phyloP scores from a whole-genome alignment of 202 grass and related monocot genomes.

The Saccharum hybrid region DNA sequence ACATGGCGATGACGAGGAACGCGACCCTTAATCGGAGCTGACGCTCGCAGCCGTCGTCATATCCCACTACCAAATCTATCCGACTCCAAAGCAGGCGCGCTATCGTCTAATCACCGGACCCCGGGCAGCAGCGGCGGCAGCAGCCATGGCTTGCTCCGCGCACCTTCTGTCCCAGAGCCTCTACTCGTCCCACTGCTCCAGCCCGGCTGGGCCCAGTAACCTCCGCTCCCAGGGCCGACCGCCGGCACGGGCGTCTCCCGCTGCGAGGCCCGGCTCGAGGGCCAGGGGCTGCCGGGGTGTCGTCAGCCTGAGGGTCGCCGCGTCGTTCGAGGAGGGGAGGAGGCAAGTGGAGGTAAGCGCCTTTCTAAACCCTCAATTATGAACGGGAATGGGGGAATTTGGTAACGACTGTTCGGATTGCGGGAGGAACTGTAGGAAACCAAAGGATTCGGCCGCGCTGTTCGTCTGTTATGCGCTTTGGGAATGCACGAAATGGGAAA shows the following conservation, averaged over 20 bases:
- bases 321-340: slow-evolving; percentile 60
- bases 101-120: neutral
- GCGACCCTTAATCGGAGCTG: slow-evolving; percentile 15
- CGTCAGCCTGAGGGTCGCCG: slow-evolving; percentile 44
- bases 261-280: slow-evolving; percentile 27
- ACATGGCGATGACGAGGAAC: slow-evolving; percentile 44
- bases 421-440: neutral
- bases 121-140: neutral
- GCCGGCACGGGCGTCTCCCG: slow-evolving; percentile 1
- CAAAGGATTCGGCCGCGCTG: neutral
- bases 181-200: slow-evolving; percentile 39
- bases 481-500: neutral
- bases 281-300: slow-evolving; percentile 34
- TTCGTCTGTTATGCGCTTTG: slow-evolving; percentile 16
- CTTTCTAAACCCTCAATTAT: neutral
- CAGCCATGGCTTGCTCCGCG: slow-evolving; percentile 69
- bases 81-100: neutral
- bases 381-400: neutral
- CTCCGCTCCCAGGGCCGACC: slow-evolving; percentile 41
- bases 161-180: slow-evolving; percentile 73
- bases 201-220: slow-evolving; percentile 24
- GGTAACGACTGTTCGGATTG: neutral
- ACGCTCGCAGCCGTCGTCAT: slow-evolving; percentile 9
- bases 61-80: neutral
- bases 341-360: slow-evolving; percentile 75